phyloP scores from a whole-genome alignment of 805 yeast genomes.

The Suhomyces xylopsoci region DNA sequence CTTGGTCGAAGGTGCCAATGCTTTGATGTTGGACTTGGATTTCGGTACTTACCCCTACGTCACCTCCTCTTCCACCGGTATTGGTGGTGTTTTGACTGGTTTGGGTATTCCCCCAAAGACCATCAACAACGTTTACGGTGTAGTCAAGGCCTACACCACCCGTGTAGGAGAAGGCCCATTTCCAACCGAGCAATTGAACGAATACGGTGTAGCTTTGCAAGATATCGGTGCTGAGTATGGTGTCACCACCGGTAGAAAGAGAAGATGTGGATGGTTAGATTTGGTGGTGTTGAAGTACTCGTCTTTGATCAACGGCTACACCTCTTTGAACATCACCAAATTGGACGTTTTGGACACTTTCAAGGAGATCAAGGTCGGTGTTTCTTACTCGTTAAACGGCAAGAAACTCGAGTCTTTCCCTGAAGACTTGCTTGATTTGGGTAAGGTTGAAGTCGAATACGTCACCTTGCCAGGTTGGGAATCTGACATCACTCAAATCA shows the following conservation, averaged over 20 bases:
- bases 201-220: constrained; percentile 82
- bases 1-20: constrained; percentile 96
- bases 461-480: constrained; percentile 95
- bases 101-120: constrained; percentile 91
- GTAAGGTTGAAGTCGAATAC: constrained; percentile 88
- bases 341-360: constrained; percentile 91
- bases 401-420: constrained; percentile 79
- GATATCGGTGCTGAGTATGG: constrained; percentile 93
- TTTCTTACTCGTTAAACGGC: constrained; percentile 79
- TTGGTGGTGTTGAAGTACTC: constrained; percentile 92
- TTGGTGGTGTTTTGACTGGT: constrained; percentile 98
- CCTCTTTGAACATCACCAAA: constrained; percentile 90
- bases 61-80: constrained; percentile 92
- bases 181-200: constrained; percentile 95
- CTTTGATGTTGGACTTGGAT: constrained; percentile 94
- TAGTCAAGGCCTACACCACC: constrained; percentile 97
- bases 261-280: constrained; percentile 99
- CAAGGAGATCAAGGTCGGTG: constrained; percentile 83
- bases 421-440: constrained; percentile 80
- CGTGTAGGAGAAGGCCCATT: constrained; percentile 99
- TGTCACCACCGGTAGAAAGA: constrained; percentile 97
- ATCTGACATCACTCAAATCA: constrained; percentile 69
- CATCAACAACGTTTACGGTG: constrained; percentile 84
- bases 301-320: constrained; percentile 89
- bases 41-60: constrained; percentile 98